These are phyloP conservation scores for Thalassiosira exigua DNA, from an alignment of 352 stramenopile genomes.

Conservation along the genomic window DNA sequence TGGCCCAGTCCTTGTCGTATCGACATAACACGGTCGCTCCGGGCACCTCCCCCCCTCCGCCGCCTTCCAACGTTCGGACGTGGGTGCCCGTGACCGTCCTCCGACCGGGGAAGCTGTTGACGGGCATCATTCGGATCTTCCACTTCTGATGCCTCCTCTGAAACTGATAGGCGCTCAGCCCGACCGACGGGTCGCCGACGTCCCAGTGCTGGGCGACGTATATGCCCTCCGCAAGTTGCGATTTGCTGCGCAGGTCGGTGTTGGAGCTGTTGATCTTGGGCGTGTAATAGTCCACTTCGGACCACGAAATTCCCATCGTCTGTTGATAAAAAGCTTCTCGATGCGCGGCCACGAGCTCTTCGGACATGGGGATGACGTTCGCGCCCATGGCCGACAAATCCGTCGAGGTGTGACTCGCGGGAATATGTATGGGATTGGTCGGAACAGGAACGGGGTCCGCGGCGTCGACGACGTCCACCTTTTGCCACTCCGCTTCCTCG, in stretches of 20 bases:
- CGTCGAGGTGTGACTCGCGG: conserved; percentile 6
- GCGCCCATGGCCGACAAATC: not conserved
- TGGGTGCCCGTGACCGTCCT: conserved; percentile 48
- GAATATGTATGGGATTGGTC: conserved; percentile 34
- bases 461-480: too few species aligned
- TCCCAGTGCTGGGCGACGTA: conserved; percentile 47
- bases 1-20: conserved; percentile 36
- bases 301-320: conserved; percentile 9
- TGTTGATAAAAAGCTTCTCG: conserved; percentile 34
- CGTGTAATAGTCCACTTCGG: conserved; percentile 5
- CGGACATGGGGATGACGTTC: not conserved
- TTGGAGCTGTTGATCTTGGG: conserved; percentile 39
- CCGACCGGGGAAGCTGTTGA: conserved; percentile 18
- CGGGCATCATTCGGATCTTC: conserved; percentile 52
- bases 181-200: conserved; percentile 36
- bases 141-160: conserved; percentile 48
- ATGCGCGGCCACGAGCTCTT: conserved; percentile 17
- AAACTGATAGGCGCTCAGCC: conserved; percentile 30
- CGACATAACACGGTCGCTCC: conserved; percentile 41
- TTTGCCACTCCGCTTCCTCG: too few species aligned
- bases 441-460: conserved; percentile 15
- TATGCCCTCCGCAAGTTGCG: conserved; percentile 32
- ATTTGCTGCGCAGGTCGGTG: conserved; percentile 43
- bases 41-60: not conserved
- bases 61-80: conserved; percentile 14